phyloP scores from a whole-genome alignment of 1,139 yeast species.

The Diutina sp. region DNA sequence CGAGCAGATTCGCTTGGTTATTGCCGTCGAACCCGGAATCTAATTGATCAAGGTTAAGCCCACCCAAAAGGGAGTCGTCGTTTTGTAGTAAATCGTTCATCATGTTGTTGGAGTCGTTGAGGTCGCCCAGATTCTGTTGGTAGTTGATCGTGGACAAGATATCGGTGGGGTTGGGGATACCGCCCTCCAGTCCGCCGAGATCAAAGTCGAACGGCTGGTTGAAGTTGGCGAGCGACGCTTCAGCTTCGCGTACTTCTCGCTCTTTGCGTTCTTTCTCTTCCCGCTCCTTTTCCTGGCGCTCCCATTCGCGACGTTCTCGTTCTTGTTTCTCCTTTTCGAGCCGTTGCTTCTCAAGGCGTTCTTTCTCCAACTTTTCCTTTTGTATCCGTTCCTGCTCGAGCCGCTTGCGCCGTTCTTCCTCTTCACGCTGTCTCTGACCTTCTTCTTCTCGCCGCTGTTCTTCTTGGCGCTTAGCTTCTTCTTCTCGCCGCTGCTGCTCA shows the following conservation, averaged over 20 bases:
- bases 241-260: constrained; percentile 7
- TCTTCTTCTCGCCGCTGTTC: constrained; percentile 5
- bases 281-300: constrained; percentile 7
- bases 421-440: constrained; percentile 8
- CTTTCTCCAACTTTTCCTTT: constrained; percentile 6
- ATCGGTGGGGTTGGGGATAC: constrained; percentile 26
- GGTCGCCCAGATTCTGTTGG: constrained; percentile 4
- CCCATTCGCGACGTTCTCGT: neutral
- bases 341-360: constrained; percentile 3
- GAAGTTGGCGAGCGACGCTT: constrained; percentile 8
- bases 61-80: constrained; percentile 32
- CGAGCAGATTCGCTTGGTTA: constrained; percentile 3
- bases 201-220: constrained; percentile 19
- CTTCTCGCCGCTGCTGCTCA: constrained; percentile 17
- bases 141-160: constrained; percentile 25
- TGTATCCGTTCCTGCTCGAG: constrained; percentile 3
- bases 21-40: constrained; percentile 22
- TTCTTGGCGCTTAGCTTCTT: constrained; percentile 10
- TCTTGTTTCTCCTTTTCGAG: constrained; percentile 5
- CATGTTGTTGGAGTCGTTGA: constrained; percentile 5
- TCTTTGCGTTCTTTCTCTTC: constrained; percentile 4
- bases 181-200: constrained; percentile 12
- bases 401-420: constrained; percentile 5
- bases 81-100: constrained; percentile 28
- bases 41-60: constrained; percentile 28